A percentile compares a stretch with the other conserved stretches of the same genome.
These are phyloP conservation scores for Russula compacta DNA, from an alignment of 768 basidiomycete genomes.

Conservation along the genomic window DNA sequence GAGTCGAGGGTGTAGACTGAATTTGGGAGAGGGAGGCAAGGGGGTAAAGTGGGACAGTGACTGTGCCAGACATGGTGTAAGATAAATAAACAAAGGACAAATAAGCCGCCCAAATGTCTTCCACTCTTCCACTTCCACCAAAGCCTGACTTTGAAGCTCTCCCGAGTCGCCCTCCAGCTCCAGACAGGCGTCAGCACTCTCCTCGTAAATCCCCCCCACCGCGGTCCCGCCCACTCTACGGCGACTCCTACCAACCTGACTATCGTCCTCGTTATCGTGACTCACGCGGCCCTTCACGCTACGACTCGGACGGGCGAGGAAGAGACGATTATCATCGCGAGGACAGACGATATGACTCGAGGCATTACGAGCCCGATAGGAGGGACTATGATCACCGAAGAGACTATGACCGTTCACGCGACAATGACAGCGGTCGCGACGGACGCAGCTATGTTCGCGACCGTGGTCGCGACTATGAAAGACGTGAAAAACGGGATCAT, in stretches of 20 bases:
- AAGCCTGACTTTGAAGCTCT: slow-evolving; percentile 27
- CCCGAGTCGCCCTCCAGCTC: slow-evolving; percentile 17
- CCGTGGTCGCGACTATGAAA: slow-evolving; percentile 13
- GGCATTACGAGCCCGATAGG: slow-evolving; percentile 13
- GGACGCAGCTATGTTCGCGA: slow-evolving; percentile 7
- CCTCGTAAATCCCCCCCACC: slow-evolving; percentile 13
- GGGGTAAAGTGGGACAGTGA: slow-evolving; percentile 45
- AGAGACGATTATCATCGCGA: slow-evolving; percentile 13
- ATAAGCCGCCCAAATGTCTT: slow-evolving; percentile 20
- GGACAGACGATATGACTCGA: slow-evolving; percentile 12
- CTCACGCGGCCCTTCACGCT: slow-evolving; percentile 10
- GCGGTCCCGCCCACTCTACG: slow-evolving; percentile 11
- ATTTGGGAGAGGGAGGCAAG: slow-evolving; percentile 77
- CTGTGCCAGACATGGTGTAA: slow-evolving; percentile 5
- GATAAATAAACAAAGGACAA: slow-evolving; percentile 20
- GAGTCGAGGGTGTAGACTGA: slow-evolving; percentile 65
- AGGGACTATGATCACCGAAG: slow-evolving; percentile 9
- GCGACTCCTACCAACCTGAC: slow-evolving; percentile 4
- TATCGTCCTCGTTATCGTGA: slow-evolving; percentile 12
- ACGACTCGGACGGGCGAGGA: slow-evolving; percentile 4
- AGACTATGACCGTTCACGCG: slow-evolving; percentile 11
- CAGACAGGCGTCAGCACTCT: slow-evolving; percentile 23
- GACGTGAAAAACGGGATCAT: slow-evolving; percentile 13
- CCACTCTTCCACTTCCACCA: slow-evolving; percentile 28
- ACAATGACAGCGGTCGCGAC: slow-evolving; percentile 5